Conservation (phyloP, 2,329 filamentous ascomycete species). For the Trichoderma sp. region DNA sequence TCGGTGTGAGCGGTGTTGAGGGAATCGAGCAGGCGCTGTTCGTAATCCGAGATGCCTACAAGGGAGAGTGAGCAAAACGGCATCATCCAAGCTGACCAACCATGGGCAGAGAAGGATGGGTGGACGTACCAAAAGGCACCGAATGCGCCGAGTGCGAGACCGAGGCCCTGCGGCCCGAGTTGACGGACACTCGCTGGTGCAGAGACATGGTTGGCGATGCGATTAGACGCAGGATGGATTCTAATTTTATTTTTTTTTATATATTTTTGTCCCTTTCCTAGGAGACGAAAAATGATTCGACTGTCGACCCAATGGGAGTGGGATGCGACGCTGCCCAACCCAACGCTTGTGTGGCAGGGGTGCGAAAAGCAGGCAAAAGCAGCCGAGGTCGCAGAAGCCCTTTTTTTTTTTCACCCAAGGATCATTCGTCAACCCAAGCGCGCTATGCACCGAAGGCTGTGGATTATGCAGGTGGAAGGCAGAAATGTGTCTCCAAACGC, state of each 20-base stretch:
- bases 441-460: constrained; percentile 12
- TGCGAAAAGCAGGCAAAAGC: constrained; percentile 9
- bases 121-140: constrained; percentile 17
- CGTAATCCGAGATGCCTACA: constrained; percentile 13
- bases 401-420: constrained; percentile 17
- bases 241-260: not conserved
- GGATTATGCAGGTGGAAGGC: constrained; percentile 1
- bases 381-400: not conserved
- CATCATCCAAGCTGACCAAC: not conserved
- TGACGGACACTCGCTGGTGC: constrained; percentile 22
- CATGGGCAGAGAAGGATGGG: constrained; percentile 20
- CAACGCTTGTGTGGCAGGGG: constrained; percentile 5
- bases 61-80: constrained; percentile 10
- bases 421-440: constrained; percentile 19
- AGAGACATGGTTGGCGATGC: constrained; percentile 20
- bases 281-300: constrained; percentile 9
- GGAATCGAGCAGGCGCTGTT: constrained; percentile 23
- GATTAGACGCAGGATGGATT: constrained; percentile 8
- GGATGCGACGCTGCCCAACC: constrained; percentile 19
- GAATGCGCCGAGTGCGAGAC: constrained; percentile 23
- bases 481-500: constrained; percentile 5
- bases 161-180: constrained; percentile 23
- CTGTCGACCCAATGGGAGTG: constrained; percentile 15
- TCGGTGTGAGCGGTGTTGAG: constrained; percentile 26
- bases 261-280: not conserved